Evolutionary conservation across 1,139 yeast species (phyloP).

Genomic region (Geotrichum carabidarum): DNA sequence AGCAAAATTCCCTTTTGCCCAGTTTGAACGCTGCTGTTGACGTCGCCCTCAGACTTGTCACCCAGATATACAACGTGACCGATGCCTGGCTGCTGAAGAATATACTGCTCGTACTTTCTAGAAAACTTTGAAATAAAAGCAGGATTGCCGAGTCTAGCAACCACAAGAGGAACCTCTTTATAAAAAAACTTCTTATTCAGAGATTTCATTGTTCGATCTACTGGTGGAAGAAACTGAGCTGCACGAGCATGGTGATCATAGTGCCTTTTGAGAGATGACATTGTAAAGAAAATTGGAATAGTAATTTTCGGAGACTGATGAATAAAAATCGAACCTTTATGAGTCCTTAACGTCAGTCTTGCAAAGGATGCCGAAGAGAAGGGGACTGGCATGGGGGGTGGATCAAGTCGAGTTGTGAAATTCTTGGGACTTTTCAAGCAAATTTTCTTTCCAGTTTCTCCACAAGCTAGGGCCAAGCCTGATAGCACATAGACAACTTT

Average conservation of each 20-base stretch:
- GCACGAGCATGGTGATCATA: slow-evolving; percentile 1
- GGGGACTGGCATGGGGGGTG: not conserved
- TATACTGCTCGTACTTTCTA: slow-evolving; percentile 50
- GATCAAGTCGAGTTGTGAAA: not conserved
- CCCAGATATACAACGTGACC: slow-evolving; percentile 56
- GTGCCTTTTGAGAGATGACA: not conserved
- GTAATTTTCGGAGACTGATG: not conserved
- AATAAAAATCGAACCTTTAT: not conserved
- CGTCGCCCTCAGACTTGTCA: slow-evolving; percentile 21
- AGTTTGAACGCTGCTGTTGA: slow-evolving; percentile 20
- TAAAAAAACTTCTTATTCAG: slow-evolving; percentile 64
- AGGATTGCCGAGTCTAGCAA: slow-evolving; percentile 67
- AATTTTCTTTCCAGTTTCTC: no score
- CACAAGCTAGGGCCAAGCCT: no score
- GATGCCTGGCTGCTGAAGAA: slow-evolving; percentile 58
- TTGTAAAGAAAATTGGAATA: not conserved
- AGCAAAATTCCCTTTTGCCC: slow-evolving; percentile 58
- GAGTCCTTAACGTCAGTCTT: not conserved
- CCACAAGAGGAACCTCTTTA: slow-evolving; percentile 53
- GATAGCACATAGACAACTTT: no score
- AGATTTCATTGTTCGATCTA: slow-evolving; percentile 56
- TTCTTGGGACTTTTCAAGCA: not conserved
- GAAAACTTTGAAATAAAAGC: slow-evolving; percentile 46
- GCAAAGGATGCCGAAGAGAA: not conserved
- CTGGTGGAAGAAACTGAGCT: slow-evolving; percentile 50